Evolutionary conservation across 371 early-diverging fungal genomes (phyloP), one percentile per base, ranked within the genome.

Genomic region (Syncephalis fuscata): DNA sequence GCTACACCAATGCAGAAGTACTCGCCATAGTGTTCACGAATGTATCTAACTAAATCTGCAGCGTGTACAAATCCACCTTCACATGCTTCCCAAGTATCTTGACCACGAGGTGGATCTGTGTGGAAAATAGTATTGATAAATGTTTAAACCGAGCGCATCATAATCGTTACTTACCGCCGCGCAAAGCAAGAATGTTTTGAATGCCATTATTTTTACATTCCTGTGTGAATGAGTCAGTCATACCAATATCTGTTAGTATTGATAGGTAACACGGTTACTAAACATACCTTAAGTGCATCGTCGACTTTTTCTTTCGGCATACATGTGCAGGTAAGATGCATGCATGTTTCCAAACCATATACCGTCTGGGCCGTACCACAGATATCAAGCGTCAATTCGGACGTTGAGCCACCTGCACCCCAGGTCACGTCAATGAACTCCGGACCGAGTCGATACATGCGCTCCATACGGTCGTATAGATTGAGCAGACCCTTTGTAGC

Each of bases 371-470:
- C 86, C 23, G 82, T 85, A 8, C 77, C 64, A 60, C 84, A 82
- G 42, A 82, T 70, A 53, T 81, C 83, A n/a, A 69, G 54, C 10
- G 88, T 88, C 46, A 88, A 65, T 53, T 88, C 85, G 11, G 83
- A 80, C 26, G 84, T 79, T 43, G 75, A 71, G 36, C 92, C 92
- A 44, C 92, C 92, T 53, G 88, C 88, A 55, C 82, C 80, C 92
- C 92, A 91, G n/a, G 92, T 91, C 24, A 91, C 82, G 60, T 91
- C 92, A 49, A 91, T 78, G 57, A 89, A 91, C 64, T 84, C 80
- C 39, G 92, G 92, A 0, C 86, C 87, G n/a, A 88, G 71, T 23
- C 63, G 62, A 63, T 84, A 81, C 92, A 88, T 91, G 58, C 89
- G 75, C 60, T 79, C 82, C 69, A 91, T 76, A 50, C 92, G 85